Evolutionary conservation across 2,329 filamentous ascomycete genomes (phyloP), one percentile per base, ranked within the genome.

Genomic region (Nigrograna mackinnonii): DNA sequence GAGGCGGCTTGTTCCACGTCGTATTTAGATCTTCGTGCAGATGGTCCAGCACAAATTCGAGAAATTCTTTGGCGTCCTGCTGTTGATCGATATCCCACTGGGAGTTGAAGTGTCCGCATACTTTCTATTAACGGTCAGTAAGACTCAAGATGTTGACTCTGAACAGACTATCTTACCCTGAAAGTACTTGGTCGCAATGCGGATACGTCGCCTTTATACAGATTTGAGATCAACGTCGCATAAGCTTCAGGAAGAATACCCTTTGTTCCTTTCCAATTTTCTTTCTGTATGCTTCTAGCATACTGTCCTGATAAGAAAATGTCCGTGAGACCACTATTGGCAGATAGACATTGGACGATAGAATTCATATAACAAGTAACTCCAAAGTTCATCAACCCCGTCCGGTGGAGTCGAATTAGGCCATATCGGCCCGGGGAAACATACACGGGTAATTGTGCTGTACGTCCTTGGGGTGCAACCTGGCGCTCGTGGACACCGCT

Each of bases 281-380:
- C 71, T 32, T 62, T 77, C 60, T 75, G 82, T 54, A 86, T 81
- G 77, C 69, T 79, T 58, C 62, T 74, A 55, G 63, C 80, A 70
- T 69, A 89, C 59, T 62, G 86, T 61, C 73, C 86, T 73, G 71
- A 83, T 64, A 70, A 80, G 73, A 79, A 96, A 79, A 70, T 82
- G 69, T 60, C 81, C 62, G 79, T 81, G 31, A 86, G 67, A 14
- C 77, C 73, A 6, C 78, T 71, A 1, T 91, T 92, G 2, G 85
- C 86, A 44, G 88, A 87, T 14, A 96, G 73, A 46, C 87, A 87
- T 67, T 97, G 92, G 19, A 97, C 75, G 0, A 86, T 85, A n/a
- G 89, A 86, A 67, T 96, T 96, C 76, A 94, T 91, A 62, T 96
- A 96, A 65, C 92, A 96, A 52, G 87, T 91, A 35, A 87, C 85